phyloP scores from a whole-genome alignment of 148 eudicot species.

The Spergularia bocconei region DNA sequence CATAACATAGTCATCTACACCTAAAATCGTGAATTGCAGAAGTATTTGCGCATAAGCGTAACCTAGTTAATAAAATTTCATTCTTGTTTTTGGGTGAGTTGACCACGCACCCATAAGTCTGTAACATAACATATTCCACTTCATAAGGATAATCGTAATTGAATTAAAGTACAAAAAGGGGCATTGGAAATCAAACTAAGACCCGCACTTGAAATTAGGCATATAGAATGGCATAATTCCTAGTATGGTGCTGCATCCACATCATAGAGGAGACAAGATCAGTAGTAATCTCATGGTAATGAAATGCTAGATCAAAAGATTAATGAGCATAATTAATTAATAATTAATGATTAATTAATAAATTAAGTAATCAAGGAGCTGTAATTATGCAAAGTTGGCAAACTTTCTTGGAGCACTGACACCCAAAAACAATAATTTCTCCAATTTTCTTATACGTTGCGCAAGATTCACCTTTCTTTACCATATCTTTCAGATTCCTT shows the following conservation, averaged over 20 bases:
- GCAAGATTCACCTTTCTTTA: constrained; percentile 28
- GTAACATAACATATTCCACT: too few species aligned
- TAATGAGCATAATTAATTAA: constrained; percentile 1
- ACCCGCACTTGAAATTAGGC: background rate
- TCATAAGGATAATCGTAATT: too few species aligned
- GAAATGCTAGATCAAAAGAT: constrained; percentile 8
- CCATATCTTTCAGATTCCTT: constrained; percentile 33
- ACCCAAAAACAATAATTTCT: background rate
- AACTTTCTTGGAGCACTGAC: constrained; percentile 18
- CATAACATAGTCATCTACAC: too few species aligned
- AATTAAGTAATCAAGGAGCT: background rate
- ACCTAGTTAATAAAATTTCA: too few species aligned
- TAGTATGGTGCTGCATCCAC: constrained; percentile 6
- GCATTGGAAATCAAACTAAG: background rate
- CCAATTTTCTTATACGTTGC: constrained; percentile 3
- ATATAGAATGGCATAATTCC: background rate
- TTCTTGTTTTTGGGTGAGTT: too few species aligned
- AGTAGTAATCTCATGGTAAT: constrained; percentile 18
- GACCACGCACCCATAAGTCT: too few species aligned
- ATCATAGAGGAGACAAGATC: constrained; percentile 21
- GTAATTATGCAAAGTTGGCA: constrained; percentile 18
- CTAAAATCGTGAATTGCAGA: too few species aligned
- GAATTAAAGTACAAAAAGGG: background rate
- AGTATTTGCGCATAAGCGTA: too few species aligned
- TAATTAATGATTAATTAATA: background rate